These are phyloP conservation scores for Actinidia chinensis DNA, from an alignment of 179 eudicot genomes.

Conservation along the genomic window DNA sequence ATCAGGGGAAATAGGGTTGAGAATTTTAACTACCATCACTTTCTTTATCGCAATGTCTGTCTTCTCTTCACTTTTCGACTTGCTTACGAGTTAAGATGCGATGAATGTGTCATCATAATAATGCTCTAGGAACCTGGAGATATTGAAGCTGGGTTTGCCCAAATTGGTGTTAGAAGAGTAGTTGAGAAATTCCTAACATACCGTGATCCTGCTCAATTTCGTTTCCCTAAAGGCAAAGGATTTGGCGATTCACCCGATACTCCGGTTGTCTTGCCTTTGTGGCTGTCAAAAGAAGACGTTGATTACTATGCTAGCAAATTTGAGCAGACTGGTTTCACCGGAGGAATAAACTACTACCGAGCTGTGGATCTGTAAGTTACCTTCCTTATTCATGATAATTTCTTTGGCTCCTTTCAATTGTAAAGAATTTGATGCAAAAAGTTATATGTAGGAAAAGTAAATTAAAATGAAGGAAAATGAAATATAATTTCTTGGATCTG, in stretches of 20 bases:
- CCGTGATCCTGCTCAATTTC: slow-evolving; percentile 28
- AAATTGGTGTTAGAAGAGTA: slow-evolving; percentile 31
- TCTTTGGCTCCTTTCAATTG: no score
- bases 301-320: slow-evolving; percentile 32
- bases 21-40: no score
- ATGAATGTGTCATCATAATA: neutral
- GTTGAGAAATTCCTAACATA: slow-evolving; percentile 32
- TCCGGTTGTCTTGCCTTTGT: slow-evolving; percentile 45
- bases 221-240: slow-evolving; percentile 40
- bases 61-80: no score
- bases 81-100: neutral
- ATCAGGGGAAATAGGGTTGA: no score
- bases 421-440: no score
- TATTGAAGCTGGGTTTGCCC: slow-evolving; percentile 43
- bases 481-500: no score
- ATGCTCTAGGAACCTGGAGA: slow-evolving; percentile 61
- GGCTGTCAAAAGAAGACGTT: slow-evolving; percentile 43
- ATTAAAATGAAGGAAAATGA: no score
- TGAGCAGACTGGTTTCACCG: slow-evolving; percentile 49
- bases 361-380: slow-evolving; percentile 43
- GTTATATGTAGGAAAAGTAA: no score
- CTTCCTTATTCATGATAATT: neutral
- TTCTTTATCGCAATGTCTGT: no score
- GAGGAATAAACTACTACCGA: slow-evolving; percentile 66
- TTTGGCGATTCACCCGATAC: slow-evolving; percentile 23